Base-by-base conservation (phyloP, 2,329 filamentous ascomycete species). In the Botrytis paeoniae region DNA sequence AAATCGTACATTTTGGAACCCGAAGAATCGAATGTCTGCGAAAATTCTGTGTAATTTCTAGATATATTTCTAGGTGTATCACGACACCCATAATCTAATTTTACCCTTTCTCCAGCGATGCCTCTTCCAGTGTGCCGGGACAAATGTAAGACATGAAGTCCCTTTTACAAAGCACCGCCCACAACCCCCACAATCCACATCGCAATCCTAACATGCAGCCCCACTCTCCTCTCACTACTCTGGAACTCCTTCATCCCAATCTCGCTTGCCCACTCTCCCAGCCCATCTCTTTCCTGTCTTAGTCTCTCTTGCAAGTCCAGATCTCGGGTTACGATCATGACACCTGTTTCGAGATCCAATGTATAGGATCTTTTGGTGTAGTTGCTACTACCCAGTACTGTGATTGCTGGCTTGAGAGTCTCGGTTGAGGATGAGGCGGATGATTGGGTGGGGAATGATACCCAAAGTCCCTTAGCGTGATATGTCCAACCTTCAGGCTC, bases 301-400 rank as follows among this genome's bases (percentile, higher is more conserved):
- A 98, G 83, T 70, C 90, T 87, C 73, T 84, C 84, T 82, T 93
- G 93, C 77, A 99, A 82, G 0, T 85, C 87, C 37, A 91, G 85
- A 79, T 98, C 91, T 35, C 86, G 85, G 1, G 96, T 99, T 7
- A 98, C 89, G 41, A 99, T 91, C 73, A 98, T 82, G 1, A 93
- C 93, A 48, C 97, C 96, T 0, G 92, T 93, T 81, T 99, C 96
- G 3, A 99, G 86, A 82, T 99, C 96, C 60, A 98, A 88, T 59
- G 92, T 91, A 82, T 99, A 98, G 80, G 93, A 97, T 64, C 96
- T 87, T 81, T 96, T 95, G 0, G 96, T 99, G 82, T 98, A 99
- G 81, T 99, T 99, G 16, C 92, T 96, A 80, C 93, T 97, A 1
- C 96, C 96, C 0, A 99, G 88, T 29, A 98, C 86, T 3, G 70